Conservation (phyloP, 345 rosid genomes). For the Diplotaxis tenuifolia region DNA sequence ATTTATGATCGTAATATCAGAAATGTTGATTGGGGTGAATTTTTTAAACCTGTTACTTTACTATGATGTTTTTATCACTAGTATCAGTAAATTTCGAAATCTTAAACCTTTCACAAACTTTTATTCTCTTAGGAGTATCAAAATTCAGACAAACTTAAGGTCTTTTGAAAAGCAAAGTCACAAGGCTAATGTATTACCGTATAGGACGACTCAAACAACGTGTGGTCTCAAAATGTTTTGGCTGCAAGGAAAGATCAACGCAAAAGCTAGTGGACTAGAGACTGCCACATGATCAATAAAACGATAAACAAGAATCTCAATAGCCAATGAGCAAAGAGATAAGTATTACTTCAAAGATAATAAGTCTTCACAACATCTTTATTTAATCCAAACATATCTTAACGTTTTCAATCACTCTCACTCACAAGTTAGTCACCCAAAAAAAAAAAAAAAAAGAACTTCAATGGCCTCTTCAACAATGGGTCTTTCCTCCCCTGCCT, state of each 20-base stretch:
- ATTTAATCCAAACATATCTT: slow-evolving; percentile 30
- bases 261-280: slow-evolving; percentile 40
- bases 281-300: slow-evolving; percentile 35
- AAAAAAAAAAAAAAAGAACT: not conserved
- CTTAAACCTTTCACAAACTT: too few relatives aligned
- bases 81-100: too few relatives aligned
- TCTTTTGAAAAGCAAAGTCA: too few relatives aligned
- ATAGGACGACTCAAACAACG: not conserved
- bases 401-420: slow-evolving; percentile 17
- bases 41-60: too few relatives aligned
- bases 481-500: slow-evolving; percentile 69
- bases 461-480: slow-evolving; percentile 64
- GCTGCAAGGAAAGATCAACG: not conserved
- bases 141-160: too few relatives aligned
- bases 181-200: too few relatives aligned
- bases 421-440: slow-evolving; percentile 22
- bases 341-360: slow-evolving; percentile 50
- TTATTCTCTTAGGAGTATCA: too few relatives aligned
- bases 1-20: too few relatives aligned
- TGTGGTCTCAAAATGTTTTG: slow-evolving; percentile 26
- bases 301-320: slow-evolving; percentile 44
- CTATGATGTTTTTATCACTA: too few relatives aligned
- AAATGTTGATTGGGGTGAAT: too few relatives aligned
- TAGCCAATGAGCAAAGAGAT: slow-evolving; percentile 51
- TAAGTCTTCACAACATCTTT: slow-evolving; percentile 16